phyloP scores from a whole-genome alignment of 2,329 filamentous ascomycete genomes.

The Fusarium nodosum region DNA sequence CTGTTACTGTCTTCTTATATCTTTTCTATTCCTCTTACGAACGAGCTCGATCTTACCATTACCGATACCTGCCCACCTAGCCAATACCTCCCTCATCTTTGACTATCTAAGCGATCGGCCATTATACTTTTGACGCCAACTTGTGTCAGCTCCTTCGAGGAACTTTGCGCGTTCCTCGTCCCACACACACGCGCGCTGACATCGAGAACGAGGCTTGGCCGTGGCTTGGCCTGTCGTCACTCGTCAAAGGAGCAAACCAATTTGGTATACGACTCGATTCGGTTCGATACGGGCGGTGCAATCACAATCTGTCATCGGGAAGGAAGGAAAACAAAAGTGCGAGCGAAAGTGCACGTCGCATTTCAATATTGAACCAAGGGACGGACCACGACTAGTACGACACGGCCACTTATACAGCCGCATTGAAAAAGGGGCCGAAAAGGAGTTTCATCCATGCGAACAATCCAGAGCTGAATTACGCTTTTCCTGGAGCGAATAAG shows the following conservation, averaged over 20 bases:
- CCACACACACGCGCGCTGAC: conserved; percentile 40
- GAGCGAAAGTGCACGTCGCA: conserved; percentile 4
- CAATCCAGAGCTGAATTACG: conserved; percentile 22
- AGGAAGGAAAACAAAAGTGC: not conserved
- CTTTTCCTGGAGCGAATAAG: conserved; percentile 17
- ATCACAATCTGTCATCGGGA: not conserved
- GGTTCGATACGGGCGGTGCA: conserved; percentile 1
- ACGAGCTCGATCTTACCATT: not conserved
- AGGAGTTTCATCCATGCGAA: conserved; percentile 27
- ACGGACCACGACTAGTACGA: conserved; percentile 10
- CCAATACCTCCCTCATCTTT: not conserved
- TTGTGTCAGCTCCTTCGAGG: conserved; percentile 21
- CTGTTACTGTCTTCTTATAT: not conserved
- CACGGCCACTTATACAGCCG: conserved; percentile 15
- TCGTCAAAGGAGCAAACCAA: conserved; percentile 5
- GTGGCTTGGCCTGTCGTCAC: conserved; percentile 39
- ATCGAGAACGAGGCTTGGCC: conserved; percentile 40
- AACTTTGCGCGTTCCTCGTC: conserved; percentile 28
- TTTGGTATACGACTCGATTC: not conserved
- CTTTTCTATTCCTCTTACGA: not conserved
- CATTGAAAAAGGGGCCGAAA: conserved; percentile 6
- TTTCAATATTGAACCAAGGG: conserved; percentile 6
- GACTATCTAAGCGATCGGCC: conserved; percentile 9
- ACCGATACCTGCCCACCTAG: not conserved
- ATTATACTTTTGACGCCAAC: conserved; percentile 11